Conservation (phyloP, 2,329 filamentous ascomycete genomes). For the Exophiala lecanii-corni region DNA sequence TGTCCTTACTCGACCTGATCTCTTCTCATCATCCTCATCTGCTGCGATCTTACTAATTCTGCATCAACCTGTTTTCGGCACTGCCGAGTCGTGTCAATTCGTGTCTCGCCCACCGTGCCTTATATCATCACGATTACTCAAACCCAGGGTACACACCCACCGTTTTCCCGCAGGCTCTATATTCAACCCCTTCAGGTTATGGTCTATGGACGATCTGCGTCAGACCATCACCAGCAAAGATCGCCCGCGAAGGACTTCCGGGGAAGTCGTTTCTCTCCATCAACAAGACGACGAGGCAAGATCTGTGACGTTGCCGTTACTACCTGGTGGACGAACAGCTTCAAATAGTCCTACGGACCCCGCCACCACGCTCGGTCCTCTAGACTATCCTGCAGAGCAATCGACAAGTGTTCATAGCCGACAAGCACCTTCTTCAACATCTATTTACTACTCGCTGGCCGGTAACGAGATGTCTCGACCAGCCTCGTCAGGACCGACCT, state of each 20-base stretch:
- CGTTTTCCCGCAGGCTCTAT: neutral
- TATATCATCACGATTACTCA: slow-evolving; percentile 25
- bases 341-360: slow-evolving; percentile 8
- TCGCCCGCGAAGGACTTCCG: neutral
- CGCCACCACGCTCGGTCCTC: neutral
- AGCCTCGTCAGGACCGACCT: slow-evolving; percentile 9
- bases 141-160: slow-evolving; percentile 1
- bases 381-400: slow-evolving; percentile 1
- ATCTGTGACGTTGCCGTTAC: slow-evolving; percentile 5
- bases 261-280: neutral
- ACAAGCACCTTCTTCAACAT: neutral
- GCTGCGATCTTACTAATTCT: slow-evolving; percentile 23
- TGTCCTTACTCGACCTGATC: slow-evolving; percentile 5
- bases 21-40: slow-evolving; percentile 11
- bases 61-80: slow-evolving; percentile 8
- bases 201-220: neutral
- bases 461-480: slow-evolving; percentile 16
- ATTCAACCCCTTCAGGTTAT: neutral
- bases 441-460: neutral
- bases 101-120: slow-evolving; percentile 12
- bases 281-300: slow-evolving; percentile 2
- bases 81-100: slow-evolving; percentile 9
- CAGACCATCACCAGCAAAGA: neutral
- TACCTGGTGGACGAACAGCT: slow-evolving; percentile 6
- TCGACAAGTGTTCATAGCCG: neutral